Conservation (phyloP, 108 stramenopile genomes). For the Skeletonema tropicum region DNA sequence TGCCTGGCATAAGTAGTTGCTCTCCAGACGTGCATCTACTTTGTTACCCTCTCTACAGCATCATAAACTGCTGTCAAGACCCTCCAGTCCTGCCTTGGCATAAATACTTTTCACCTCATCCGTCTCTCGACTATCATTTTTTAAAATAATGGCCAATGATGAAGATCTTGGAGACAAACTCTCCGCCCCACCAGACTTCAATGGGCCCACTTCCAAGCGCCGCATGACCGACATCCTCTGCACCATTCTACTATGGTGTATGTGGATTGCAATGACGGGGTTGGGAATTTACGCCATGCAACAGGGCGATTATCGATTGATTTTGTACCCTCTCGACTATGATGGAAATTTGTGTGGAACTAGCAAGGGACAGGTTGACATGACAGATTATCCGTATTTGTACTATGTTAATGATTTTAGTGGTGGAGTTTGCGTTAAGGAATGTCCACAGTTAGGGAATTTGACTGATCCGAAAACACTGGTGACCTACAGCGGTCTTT, state of each 20-base stretch:
- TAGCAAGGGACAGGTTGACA: slow-evolving; percentile 46
- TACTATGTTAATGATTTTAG: slow-evolving; percentile 66
- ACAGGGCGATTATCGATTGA: slow-evolving; percentile 66
- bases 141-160: slow-evolving; percentile 10
- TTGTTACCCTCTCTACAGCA: too few relatives aligned
- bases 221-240: slow-evolving; percentile 77
- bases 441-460: slow-evolving; percentile 41
- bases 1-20: too few relatives aligned
- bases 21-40: too few relatives aligned
- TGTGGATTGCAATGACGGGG: slow-evolving; percentile 69
- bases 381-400: slow-evolving; percentile 73
- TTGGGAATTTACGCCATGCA: slow-evolving; percentile 59
- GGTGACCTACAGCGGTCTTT: slow-evolving; percentile 71
- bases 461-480: slow-evolving; percentile 60
- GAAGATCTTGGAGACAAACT: slow-evolving; percentile 54
- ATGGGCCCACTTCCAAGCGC: slow-evolving; percentile 64
- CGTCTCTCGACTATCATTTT: neutral
- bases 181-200: slow-evolving; percentile 68
- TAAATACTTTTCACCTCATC: too few relatives aligned
- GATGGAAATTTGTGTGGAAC: slow-evolving; percentile 83
- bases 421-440: slow-evolving; percentile 80
- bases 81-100: too few relatives aligned
- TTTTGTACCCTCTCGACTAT: slow-evolving; percentile 77
- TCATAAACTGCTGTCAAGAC: too few relatives aligned
- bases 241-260: slow-evolving; percentile 45